A percentile compares a stretch with the other conserved stretches of the same genome.
Evolutionary conservation across 2,329 filamentous ascomycete genomes (phyloP).

Genomic region (Trichoderma hamatum): DNA sequence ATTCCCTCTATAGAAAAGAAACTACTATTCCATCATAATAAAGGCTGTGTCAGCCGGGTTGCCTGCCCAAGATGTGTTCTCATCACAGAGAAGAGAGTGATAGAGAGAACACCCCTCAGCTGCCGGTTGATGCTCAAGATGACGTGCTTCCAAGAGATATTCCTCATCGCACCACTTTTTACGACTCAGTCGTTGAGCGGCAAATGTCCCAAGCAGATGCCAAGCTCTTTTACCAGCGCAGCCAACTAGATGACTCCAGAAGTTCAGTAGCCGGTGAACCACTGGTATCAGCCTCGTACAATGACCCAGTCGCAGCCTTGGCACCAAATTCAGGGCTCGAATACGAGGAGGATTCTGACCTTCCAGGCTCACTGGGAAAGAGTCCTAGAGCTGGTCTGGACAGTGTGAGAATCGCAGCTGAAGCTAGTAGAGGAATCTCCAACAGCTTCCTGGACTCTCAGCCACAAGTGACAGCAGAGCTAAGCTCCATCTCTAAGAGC

Average conservation of each 20-base stretch:
- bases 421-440: constrained; percentile 6
- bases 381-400: not conserved
- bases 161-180: constrained; percentile 15
- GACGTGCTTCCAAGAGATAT: constrained; percentile 22
- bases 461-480: constrained; percentile 18
- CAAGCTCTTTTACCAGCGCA: constrained; percentile 22
- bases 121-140: not conserved
- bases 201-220: constrained; percentile 21
- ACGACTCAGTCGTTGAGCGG: constrained; percentile 22
- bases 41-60: not conserved
- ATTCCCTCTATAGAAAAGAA: not conserved
- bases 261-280: not conserved
- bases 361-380: not conserved
- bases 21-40: not conserved
- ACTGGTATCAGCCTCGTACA: not conserved
- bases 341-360: not conserved
- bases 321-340: not conserved
- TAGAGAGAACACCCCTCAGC: constrained; percentile 2
- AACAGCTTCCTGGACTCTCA: constrained; percentile 20
- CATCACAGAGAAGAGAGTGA: constrained; percentile 4
- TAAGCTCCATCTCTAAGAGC: constrained; percentile 20
- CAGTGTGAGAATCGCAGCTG: constrained; percentile 7
- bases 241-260: constrained; percentile 1
- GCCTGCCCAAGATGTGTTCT: constrained; percentile 6
- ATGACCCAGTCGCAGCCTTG: constrained; percentile 9